Evolutionary conservation across 2,329 filamentous ascomycete species (phyloP).

Genomic region (Fusarium sororula): DNA sequence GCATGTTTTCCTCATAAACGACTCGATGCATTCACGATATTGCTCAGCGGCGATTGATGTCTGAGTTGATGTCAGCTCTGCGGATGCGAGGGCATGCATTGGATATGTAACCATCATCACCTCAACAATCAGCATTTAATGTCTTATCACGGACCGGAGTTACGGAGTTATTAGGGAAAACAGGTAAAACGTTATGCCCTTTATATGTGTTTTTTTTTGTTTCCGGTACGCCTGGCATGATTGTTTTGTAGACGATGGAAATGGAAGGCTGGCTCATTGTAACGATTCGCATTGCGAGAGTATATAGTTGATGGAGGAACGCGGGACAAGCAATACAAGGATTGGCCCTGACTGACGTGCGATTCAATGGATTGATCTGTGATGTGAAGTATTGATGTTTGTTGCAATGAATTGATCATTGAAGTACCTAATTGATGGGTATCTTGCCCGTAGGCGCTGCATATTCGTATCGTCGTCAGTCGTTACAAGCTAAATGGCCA

Average conservation of each 20-base stretch:
- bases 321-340: conserved; percentile 9
- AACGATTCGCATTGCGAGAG: conserved; percentile 10
- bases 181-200: conserved; percentile 30
- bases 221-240: conserved; percentile 8
- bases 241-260: conserved; percentile 9
- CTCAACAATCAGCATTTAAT: conserved; percentile 19
- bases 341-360: not conserved
- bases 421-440: not conserved
- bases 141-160: conserved; percentile 22
- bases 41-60: conserved; percentile 1
- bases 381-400: not conserved
- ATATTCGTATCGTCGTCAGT: conserved; percentile 1
- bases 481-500: conserved; percentile 7
- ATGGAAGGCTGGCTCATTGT: not conserved
- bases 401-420: not conserved
- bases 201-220: not conserved
- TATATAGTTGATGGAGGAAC: conserved; percentile 33
- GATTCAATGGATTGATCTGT: not conserved
- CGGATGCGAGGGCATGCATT: conserved; percentile 5
- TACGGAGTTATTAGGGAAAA: conserved; percentile 14
- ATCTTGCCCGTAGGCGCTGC: not conserved
- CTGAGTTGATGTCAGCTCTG: conserved; percentile 3
- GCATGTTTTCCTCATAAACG: conserved; percentile 19
- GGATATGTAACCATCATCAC: conserved; percentile 26
- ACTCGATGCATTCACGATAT: not conserved